Base-by-base conservation (phyloP, 2,329 filamentous ascomycete species). In the Fusarium azukiicola region DNA sequence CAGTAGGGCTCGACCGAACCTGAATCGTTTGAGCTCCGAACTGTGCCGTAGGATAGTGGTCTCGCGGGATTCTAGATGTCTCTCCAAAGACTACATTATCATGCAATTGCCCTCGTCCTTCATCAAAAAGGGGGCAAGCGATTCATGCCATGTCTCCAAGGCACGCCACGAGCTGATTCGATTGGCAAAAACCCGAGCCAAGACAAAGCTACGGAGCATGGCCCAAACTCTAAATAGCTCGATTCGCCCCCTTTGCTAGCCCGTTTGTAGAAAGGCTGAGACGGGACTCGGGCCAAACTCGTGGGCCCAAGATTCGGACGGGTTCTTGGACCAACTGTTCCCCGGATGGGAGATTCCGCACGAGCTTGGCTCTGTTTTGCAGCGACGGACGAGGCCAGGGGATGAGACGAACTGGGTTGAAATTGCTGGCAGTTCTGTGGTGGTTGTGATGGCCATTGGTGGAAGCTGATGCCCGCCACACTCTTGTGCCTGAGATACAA, bases 111-210 rank as follows among this genome's bases (percentile, higher is more conserved):
- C n/a, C 23, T 61, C 56, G 40, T 61, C 21, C 56, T 19, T 61
- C 56, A 61, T 40, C 56, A 40, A 42, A 21, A 40, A 36, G 27
- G 27, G 27, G 27, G 27, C 27, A 38, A 44, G 42, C 42, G 61
- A 64, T 64, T 64, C 61, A 46, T 64, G 61, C n/a, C 40, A 44
- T 46, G 40, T 87, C 79, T 7, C 21, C 4, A 12, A 64, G n/a
- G 61, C 40, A 19, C 23, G 61, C 42, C 61, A 44, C 61, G 46
- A 46, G 23, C n/a, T 64, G 61, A 64, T 46, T 27, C 61, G 61
- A 64, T 44, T 27, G 40, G 61, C 42, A 44, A 64, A 32, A 32
- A 32, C 27, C 27, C 46, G 42, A 32, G 17, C 56, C 40, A 61
- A 32, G 27, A 27, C 6, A 23, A 46, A 27, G 61, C 61, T 40